Percentiles rank a stretch among this genome's conserved stretches.
phyloP scores from a whole-genome alignment of 441 rosid genomes.

The Bocquillonia castaneifolia region DNA sequence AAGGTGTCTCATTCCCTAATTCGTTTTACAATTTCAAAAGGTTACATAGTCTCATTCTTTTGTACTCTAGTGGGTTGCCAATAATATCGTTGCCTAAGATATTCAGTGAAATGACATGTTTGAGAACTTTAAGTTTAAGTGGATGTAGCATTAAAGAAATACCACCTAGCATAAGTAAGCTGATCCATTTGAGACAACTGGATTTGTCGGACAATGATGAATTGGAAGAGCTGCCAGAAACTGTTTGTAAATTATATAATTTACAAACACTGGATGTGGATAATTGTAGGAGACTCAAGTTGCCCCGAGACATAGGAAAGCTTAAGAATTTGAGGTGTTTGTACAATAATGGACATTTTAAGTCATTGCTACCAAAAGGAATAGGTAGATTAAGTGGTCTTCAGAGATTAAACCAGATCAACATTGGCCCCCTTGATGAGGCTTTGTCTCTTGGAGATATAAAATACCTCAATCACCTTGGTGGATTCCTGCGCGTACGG shows the following conservation, averaged over 20 bases:
- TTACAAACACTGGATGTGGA: background rate
- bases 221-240: background rate
- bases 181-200: background rate
- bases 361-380: background rate
- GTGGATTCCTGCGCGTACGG: background rate
- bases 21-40: background rate
- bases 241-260: background rate
- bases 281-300: background rate
- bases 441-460: background rate
- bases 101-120: background rate
- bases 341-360: too few relatives aligned
- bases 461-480: background rate
- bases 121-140: background rate
- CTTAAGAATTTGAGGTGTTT: background rate
- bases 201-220: background rate
- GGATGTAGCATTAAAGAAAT: background rate
- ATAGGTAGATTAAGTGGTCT: background rate
- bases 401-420: background rate
- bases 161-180: background rate
- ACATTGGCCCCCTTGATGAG: background rate
- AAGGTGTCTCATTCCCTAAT: background rate
- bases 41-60: background rate
- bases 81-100: background rate
- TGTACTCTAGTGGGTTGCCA: rapidly evolving
- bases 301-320: background rate